Percentiles rank a stretch among this genome's conserved stretches.
phyloP scores from a whole-genome alignment of 441 rosid species.

The Pelargonium cotyledonis region DNA sequence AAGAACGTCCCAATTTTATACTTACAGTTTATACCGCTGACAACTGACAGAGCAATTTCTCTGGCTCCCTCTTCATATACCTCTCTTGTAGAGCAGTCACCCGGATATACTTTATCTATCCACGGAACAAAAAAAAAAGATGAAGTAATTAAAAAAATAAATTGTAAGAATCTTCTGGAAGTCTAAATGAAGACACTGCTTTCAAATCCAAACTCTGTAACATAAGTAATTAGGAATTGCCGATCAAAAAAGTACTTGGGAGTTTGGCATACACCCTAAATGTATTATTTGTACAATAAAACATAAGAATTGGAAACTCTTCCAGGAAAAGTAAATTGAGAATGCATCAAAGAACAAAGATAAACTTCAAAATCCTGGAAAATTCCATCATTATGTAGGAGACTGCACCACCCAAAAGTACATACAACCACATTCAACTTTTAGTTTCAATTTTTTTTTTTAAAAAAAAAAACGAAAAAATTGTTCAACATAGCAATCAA shows the following conservation, averaged over 20 bases:
- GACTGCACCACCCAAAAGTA: not conserved
- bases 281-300: not conserved
- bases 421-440: not conserved
- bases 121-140: conserved; percentile 15
- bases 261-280: not conserved
- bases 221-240: not conserved
- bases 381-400: not conserved
- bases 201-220: not conserved
- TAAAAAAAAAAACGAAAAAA: not conserved
- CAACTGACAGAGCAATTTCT: conserved; percentile 72
- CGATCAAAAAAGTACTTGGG: not conserved
- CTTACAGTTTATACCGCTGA: conserved; percentile 78
- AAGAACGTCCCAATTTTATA: conserved; percentile 14
- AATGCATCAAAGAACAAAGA: not conserved
- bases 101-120: conserved; percentile 66
- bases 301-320: not conserved
- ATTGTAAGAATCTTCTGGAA: not conserved
- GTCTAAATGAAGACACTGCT: not conserved
- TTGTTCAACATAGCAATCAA: conserved; percentile 1
- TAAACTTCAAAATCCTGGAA: not conserved
- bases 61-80: conserved; percentile 81
- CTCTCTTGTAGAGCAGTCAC: conserved; percentile 47
- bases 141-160: not conserved
- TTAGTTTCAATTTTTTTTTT: not conserved
- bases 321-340: not conserved